Evolutionary conservation across 129 eudicot genomes (phyloP).

Genomic region (Lactuca saligna): DNA sequence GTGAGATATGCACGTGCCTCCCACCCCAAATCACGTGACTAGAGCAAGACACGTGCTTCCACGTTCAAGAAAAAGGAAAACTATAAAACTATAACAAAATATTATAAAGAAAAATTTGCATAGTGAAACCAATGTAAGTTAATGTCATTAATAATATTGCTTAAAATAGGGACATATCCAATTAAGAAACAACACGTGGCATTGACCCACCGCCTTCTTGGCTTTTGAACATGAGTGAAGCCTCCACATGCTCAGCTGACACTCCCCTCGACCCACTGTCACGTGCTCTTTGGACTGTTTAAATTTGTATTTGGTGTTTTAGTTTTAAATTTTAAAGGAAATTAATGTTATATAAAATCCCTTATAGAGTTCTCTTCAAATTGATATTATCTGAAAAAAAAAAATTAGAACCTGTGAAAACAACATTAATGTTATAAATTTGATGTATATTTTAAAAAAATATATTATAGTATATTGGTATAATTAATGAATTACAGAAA

Average conservation of each 20-base stretch:
- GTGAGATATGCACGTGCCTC: constrained; percentile 34
- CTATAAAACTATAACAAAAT: constrained; percentile 13
- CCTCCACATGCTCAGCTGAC: constrained; percentile 42
- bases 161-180: constrained; percentile 5
- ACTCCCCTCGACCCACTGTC: constrained; percentile 44
- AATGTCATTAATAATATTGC: neutral
- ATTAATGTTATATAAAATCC: no score
- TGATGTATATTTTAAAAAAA: no score
- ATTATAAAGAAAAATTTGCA: constrained; percentile 11
- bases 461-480: no score
- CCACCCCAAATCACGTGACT: constrained; percentile 36
- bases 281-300: constrained; percentile 35
- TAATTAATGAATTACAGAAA: no score
- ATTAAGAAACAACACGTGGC: constrained; percentile 22
- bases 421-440: no score
- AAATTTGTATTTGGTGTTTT: constrained; percentile 14
- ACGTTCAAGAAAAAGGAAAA: constrained; percentile 34
- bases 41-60: constrained; percentile 38
- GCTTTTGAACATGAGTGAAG: constrained; percentile 30
- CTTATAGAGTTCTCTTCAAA: no score
- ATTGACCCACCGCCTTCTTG: constrained; percentile 42
- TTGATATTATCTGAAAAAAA: no score
- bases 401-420: no score
- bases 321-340: neutral
- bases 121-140: constrained; percentile 1